phyloP scores from a whole-genome alignment of 2,329 filamentous ascomycete species.

The Claviceps fusiformis region DNA sequence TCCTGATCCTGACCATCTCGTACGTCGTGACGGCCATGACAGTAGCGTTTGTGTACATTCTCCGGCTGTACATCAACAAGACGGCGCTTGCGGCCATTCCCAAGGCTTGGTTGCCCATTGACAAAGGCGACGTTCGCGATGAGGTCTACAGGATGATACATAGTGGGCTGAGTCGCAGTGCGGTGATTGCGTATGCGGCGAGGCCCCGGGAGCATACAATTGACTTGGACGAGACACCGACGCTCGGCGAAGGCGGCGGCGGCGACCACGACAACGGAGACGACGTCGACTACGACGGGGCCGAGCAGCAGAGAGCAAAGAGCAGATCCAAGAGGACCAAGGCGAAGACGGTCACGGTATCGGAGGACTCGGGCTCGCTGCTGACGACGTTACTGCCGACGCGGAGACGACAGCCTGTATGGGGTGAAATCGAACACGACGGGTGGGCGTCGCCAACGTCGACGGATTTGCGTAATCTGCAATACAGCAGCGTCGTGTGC shows the following conservation, averaged over 20 bases:
- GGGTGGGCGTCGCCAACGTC: constrained; percentile 79
- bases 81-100: constrained; percentile 71
- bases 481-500: constrained; percentile 66
- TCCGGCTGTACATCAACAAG: constrained; percentile 76
- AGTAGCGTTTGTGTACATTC: constrained; percentile 63
- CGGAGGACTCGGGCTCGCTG: constrained; percentile 12
- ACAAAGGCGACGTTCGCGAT: constrained; percentile 68
- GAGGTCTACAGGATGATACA: constrained; percentile 64
- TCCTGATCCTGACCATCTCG: constrained; percentile 65
- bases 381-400: constrained; percentile 34
- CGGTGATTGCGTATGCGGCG: constrained; percentile 61
- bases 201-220: constrained; percentile 17
- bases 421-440: constrained; percentile 73
- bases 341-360: constrained; percentile 9
- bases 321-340: constrained; percentile 20
- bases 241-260: constrained; percentile 2
- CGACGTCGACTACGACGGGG: neutral
- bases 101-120: constrained; percentile 72
- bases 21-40: constrained; percentile 62
- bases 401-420: constrained; percentile 39
- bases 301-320: constrained; percentile 8
- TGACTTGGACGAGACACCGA: constrained; percentile 7
- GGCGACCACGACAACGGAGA: no score
- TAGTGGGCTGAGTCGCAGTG: constrained; percentile 60
- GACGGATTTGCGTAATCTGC: constrained; percentile 62